These are phyloP conservation scores for Lycium barbarum DNA, from an alignment of 257 asterid genomes.

Conservation along the genomic window DNA sequence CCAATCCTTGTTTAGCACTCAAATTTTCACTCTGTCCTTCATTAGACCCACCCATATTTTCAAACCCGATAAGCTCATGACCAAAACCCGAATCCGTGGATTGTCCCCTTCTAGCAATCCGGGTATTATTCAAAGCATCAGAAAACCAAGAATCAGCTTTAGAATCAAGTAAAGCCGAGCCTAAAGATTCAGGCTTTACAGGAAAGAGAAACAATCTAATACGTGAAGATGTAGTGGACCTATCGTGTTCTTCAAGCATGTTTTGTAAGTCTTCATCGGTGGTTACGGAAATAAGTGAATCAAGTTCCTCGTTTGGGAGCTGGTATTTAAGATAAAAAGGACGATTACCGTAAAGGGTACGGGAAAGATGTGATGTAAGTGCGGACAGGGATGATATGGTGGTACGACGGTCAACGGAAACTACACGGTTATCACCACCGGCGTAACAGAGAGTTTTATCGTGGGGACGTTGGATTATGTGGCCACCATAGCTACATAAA, in stretches of 20 bases:
- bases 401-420: slow-evolving; percentile 80
- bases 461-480: slow-evolving; percentile 82
- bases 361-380: slow-evolving; percentile 63
- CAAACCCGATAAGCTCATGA: slow-evolving; percentile 44
- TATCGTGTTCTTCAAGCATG: slow-evolving; percentile 89
- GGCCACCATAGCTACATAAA: slow-evolving; percentile 96
- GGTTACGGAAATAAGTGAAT: slow-evolving; percentile 73
- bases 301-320: slow-evolving; percentile 81
- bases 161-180: slow-evolving; percentile 60
- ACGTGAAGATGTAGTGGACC: slow-evolving; percentile 53
- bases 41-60: slow-evolving; percentile 47
- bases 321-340: slow-evolving; percentile 80
- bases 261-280: slow-evolving; percentile 81
- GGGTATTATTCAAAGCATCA: slow-evolving; percentile 68
- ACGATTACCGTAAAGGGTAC: slow-evolving; percentile 58
- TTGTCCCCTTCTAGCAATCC: slow-evolving; percentile 68
- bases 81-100: slow-evolving; percentile 59
- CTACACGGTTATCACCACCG: slow-evolving; percentile 85
- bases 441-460: slow-evolving; percentile 73
- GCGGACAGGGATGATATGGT: slow-evolving; percentile 55
- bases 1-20: slow-evolving; percentile 35
- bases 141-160: slow-evolving; percentile 81
- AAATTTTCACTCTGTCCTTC: slow-evolving; percentile 55
- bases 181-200: slow-evolving; percentile 60
- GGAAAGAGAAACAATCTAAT: slow-evolving; percentile 80